Conservation (phyloP, 495 filamentous ascomycete species). For the Xylaria venustula region DNA sequence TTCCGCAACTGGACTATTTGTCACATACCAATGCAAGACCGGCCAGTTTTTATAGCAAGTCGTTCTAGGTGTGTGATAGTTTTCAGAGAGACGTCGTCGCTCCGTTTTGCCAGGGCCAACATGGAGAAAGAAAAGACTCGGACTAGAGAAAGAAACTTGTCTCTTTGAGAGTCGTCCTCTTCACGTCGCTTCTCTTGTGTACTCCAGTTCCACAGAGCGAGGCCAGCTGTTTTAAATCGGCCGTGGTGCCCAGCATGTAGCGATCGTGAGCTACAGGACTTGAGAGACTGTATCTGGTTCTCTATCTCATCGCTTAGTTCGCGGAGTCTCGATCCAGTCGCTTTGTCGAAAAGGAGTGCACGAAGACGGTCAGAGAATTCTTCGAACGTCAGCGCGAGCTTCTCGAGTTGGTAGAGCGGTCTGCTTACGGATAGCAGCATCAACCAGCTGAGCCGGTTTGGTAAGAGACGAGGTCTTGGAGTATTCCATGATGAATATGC, state of each 20-base stretch:
- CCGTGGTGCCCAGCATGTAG: slow-evolving; percentile 24
- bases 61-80: slow-evolving; percentile 60
- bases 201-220: slow-evolving; percentile 67
- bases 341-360: slow-evolving; percentile 17
- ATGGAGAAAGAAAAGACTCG: slow-evolving; percentile 70
- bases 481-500: slow-evolving; percentile 1
- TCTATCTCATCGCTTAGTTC: slow-evolving; percentile 21
- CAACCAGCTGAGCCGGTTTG: slow-evolving; percentile 20
- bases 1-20: slow-evolving; percentile 12
- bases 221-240: slow-evolving; percentile 55
- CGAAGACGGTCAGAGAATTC: slow-evolving; percentile 33
- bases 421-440: slow-evolving; percentile 24
- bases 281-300: slow-evolving; percentile 21
- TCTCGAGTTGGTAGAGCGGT: background rate
- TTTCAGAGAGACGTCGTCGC: slow-evolving; percentile 19
- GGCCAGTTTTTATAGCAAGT: slow-evolving; percentile 64
- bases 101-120: slow-evolving; percentile 58
- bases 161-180: slow-evolving; percentile 10
- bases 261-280: slow-evolving; percentile 15
- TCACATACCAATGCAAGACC: slow-evolving; percentile 61
- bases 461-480: slow-evolving; percentile 7
- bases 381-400: slow-evolving; percentile 20
- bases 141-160: slow-evolving; percentile 37
- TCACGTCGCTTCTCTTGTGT: slow-evolving; percentile 46
- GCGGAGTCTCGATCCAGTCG: slow-evolving; percentile 1